Evolutionary conservation across 352 stramenopile genomes (phyloP), one percentile per base, ranked within the genome.

Genomic region (Pythium phragmitis): DNA sequence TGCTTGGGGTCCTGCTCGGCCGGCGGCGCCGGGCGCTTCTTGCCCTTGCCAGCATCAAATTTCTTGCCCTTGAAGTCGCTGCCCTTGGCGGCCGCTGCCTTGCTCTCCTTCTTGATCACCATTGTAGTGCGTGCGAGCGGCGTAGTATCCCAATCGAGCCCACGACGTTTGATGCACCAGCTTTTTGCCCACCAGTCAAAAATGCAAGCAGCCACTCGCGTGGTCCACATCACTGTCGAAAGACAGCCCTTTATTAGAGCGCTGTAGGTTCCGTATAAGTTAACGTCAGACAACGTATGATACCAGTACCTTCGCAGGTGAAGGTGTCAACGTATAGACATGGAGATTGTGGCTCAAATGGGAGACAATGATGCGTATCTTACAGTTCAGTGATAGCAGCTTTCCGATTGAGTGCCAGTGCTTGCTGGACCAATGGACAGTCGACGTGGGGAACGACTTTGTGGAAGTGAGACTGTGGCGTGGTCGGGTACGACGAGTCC

Each of bases 1-100:
- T 92, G 91, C 57, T 91, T 92, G 57, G 60, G 73, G 69, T 90
- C 78, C 63, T 75, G 71, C 23, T 90, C 80, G 34, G 58, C 64
- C 11, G 68, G 60, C 13, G 80, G 21, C 21, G 21, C 78, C 12
- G 83, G 67, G 4, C 83, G 81, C 65, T 92, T 92, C 72, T 88
- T 92, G 60, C 57, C 50, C 46, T 58, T 68, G 53, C 28, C 34
- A 17, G 13, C 54, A 23, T 60, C 70, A 60, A 73, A 47, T 49
- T 65, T 67, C 55, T 69, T 69, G 50, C 53, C 62, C 47, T 57
- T 59, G 34, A n/a, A n/a, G n/a, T n/a, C n/a, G n/a, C n/a, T 69
- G 50, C 53, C 62, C 47, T 57, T 59, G 34, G 21, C 39, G 3
- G 57, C 34, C 55, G 61, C 50, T 17, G 47, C 19, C 65, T 64